phyloP scores from a whole-genome alignment of 495 filamentous ascomycete genomes.

The Poronia punctata region DNA sequence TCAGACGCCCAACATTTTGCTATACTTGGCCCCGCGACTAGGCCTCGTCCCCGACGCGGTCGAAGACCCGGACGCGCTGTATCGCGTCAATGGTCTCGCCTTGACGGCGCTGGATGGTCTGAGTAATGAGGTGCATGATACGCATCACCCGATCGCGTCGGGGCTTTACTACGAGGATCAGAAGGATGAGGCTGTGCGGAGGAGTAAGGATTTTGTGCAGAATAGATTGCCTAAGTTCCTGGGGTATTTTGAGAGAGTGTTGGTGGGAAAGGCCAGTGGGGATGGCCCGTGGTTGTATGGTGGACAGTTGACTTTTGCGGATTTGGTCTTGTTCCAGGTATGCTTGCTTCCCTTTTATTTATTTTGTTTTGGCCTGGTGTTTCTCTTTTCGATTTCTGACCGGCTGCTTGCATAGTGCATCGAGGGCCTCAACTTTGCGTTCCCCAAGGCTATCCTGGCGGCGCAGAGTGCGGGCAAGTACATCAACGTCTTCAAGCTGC shows the following conservation, averaged over 20 bases:
- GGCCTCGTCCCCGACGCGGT: conserved; percentile 41
- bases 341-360: not conserved
- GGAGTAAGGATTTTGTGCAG: conserved; percentile 44
- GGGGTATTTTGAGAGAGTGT: conserved; percentile 55
- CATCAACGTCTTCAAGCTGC: conserved; percentile 40
- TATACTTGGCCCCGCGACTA: conserved; percentile 51
- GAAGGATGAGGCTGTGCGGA: conserved; percentile 49
- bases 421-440: conserved; percentile 43
- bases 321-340: conserved; percentile 62
- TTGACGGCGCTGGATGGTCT: conserved; percentile 60
- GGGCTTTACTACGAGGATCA: conserved; percentile 61
- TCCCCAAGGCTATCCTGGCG: conserved; percentile 44
- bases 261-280: conserved; percentile 46
- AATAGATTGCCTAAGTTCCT: conserved; percentile 60
- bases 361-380: not conserved
- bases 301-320: conserved; percentile 53
- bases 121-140: conserved; percentile 59
- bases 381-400: not conserved
- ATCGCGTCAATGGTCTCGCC: conserved; percentile 48
- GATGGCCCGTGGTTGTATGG: conserved; percentile 54
- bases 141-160: conserved; percentile 55
- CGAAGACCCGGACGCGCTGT: conserved; percentile 39
- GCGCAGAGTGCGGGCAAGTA: conserved; percentile 39
- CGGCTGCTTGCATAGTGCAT: no score
- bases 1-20: conserved; percentile 59